Conservation (phyloP, 2,329 filamentous ascomycete genomes). For the Xylariales sp. region DNA sequence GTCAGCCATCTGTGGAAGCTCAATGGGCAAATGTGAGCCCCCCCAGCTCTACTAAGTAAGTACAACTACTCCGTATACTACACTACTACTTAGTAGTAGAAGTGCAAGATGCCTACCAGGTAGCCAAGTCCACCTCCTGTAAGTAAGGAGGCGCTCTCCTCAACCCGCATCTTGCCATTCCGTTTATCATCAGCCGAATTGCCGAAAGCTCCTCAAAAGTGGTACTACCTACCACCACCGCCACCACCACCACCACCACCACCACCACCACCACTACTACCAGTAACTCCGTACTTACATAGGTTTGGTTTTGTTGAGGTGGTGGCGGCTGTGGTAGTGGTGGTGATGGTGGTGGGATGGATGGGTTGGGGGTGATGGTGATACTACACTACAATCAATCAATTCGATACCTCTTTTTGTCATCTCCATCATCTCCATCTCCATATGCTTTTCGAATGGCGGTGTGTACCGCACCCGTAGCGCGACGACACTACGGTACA, state of each 20-base stretch:
- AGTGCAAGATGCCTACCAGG: too few relatives aligned
- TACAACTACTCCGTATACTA: too few relatives aligned
- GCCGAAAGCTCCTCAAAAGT: constrained; percentile 16
- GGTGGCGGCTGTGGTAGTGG: constrained; percentile 12
- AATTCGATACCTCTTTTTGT: constrained; percentile 19
- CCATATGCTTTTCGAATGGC: constrained; percentile 21
- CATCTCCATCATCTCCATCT: constrained; percentile 9
- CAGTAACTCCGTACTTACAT: too few relatives aligned
- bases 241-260: too few relatives aligned
- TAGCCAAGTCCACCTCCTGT: too few relatives aligned
- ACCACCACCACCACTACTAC: too few relatives aligned
- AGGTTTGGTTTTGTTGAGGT: too few relatives aligned
- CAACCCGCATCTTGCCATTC: constrained; percentile 13
- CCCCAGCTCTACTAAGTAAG: background rate
- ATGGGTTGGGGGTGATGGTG: constrained; percentile 34
- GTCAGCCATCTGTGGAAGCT: constrained; percentile 7
- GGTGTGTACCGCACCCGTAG: constrained; percentile 27
- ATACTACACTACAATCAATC: constrained; percentile 34
- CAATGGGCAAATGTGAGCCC: constrained; percentile 5
- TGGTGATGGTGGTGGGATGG: background rate
- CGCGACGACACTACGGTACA: too few relatives aligned
- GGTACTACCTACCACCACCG: too few relatives aligned
- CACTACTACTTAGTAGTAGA: too few relatives aligned
- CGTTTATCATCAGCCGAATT: constrained; percentile 23
- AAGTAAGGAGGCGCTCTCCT: background rate